Percentiles rank a stretch among this genome's conserved stretches.
Evolutionary conservation across 129 eudicot species (phyloP).

Genomic region (Kitagawia praeruptora): DNA sequence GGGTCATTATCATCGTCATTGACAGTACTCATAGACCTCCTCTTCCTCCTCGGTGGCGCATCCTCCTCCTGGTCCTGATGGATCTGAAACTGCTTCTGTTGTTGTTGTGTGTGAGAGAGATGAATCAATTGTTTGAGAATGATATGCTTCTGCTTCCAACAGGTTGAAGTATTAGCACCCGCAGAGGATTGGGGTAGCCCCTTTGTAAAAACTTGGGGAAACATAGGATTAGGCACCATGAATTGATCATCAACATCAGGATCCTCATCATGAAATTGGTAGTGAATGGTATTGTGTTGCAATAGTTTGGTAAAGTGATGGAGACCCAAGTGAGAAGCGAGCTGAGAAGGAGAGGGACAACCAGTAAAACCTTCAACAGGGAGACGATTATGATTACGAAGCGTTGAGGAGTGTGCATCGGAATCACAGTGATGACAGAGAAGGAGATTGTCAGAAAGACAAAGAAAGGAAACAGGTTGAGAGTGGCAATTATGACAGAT

Average conservation of each 20-base stretch:
- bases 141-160: conserved; percentile 50
- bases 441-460: conserved; percentile 50
- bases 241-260: conserved; percentile 21
- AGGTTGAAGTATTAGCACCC: background rate
- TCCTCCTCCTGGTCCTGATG: background rate
- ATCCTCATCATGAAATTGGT: background rate
- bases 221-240: conserved; percentile 43
- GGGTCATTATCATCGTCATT: background rate
- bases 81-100: background rate
- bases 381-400: conserved; percentile 27
- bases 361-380: conserved; percentile 57
- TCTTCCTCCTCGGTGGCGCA: background rate
- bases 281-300: background rate
- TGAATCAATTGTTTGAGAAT: conserved; percentile 55
- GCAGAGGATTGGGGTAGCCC: background rate
- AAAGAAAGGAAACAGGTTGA: conserved; percentile 44
- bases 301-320: conserved; percentile 1
- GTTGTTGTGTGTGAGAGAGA: conserved; percentile 18
- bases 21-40: background rate
- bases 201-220: background rate
- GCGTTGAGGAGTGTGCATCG: conserved; percentile 41
- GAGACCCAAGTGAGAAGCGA: conserved; percentile 55
- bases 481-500: conserved; percentile 73
- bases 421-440: conserved; percentile 65
- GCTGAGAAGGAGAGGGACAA: conserved; percentile 42